A percentile compares a stretch with the other conserved stretches of the same genome.
Evolutionary conservation across 306 rosid species (phyloP).

Genomic region (Ormosia semicastrata): DNA sequence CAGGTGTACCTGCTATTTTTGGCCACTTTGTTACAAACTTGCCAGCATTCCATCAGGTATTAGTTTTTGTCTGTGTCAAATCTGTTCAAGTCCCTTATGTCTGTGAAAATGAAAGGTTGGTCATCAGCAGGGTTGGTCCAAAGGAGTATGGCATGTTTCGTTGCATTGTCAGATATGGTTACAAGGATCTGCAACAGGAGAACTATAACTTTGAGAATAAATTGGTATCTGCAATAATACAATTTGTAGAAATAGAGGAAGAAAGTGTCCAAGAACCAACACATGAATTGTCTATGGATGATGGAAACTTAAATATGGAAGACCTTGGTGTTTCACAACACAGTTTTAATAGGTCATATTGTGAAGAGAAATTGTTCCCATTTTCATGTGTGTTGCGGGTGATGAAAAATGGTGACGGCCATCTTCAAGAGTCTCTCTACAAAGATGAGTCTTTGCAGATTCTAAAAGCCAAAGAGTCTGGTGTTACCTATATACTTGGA

Average conservation of each 20-base stretch:
- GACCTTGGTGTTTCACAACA: slow-evolving; percentile 26
- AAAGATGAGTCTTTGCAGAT: slow-evolving; percentile 57
- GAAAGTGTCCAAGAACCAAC: slow-evolving; percentile 22
- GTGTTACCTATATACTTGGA: slow-evolving; percentile 70
- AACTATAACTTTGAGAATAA: slow-evolving; percentile 60
- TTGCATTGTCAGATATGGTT: slow-evolving; percentile 77
- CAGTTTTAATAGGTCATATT: not conserved
- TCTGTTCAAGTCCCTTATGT: slow-evolving; percentile 41
- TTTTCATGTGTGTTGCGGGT: slow-evolving; percentile 26
- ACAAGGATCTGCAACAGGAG: slow-evolving; percentile 72
- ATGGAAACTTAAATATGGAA: slow-evolving; percentile 29
- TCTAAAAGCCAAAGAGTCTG: slow-evolving; percentile 72
- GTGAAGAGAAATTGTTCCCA: slow-evolving; percentile 26
- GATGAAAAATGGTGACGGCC: slow-evolving; percentile 2
- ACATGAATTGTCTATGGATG: slow-evolving; percentile 24
- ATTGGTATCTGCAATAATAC: slow-evolving; percentile 51
- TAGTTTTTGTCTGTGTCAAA: slow-evolving; percentile 37
- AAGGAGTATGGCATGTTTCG: slow-evolving; percentile 66
- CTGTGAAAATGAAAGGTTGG: slow-evolving; percentile 43
- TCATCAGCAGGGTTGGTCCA: slow-evolving; percentile 63
- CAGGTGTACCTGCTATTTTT: slow-evolving; percentile 42
- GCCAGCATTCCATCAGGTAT: slow-evolving; percentile 43
- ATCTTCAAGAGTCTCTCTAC: slow-evolving; percentile 8
- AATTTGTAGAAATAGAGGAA: slow-evolving; percentile 62
- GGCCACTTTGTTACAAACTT: slow-evolving; percentile 38